These are phyloP conservation scores for Solanum rostratum DNA, from an alignment of 257 asterid genomes.

Conservation along the genomic window DNA sequence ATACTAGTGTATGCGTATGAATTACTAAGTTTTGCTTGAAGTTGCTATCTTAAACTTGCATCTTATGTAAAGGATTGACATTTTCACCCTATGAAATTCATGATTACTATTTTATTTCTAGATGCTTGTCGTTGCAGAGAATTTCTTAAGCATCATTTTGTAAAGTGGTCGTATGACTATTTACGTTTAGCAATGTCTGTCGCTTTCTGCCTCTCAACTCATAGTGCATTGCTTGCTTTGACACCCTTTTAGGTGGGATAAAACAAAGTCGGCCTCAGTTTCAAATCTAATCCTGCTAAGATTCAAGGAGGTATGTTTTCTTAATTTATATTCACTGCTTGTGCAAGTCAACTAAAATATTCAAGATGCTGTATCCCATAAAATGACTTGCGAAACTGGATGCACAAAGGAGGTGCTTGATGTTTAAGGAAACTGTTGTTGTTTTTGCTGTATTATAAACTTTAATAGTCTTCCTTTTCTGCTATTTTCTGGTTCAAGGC, in stretches of 20 bases:
- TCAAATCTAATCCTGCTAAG: constrained; percentile 77
- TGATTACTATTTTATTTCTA: not conserved
- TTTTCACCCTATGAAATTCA: not conserved
- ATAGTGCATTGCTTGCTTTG: not conserved
- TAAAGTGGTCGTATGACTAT: not conserved
- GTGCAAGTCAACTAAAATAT: not conserved
- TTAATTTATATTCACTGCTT: not conserved
- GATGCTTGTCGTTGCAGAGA: not conserved
- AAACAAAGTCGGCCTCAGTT: constrained; percentile 61
- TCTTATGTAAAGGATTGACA: not conserved
- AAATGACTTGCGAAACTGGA: not conserved
- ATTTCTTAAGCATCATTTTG: not conserved
- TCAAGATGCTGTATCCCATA: not conserved
- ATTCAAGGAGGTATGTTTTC: constrained; percentile 63
- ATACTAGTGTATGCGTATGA: not conserved
- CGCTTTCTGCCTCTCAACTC: not conserved
- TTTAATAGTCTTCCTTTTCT: not conserved
- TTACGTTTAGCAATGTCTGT: not conserved
- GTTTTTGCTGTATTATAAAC: not conserved
- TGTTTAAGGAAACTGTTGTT: not conserved
- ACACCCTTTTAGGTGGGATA: constrained; percentile 69
- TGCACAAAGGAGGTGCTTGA: not conserved
- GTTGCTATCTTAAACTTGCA: not conserved
- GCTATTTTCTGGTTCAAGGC: constrained; percentile 35
- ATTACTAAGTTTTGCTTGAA: not conserved